Conservation (phyloP, 2,329 filamentous ascomycete genomes). For the Achaetomium macrosporum region DNA sequence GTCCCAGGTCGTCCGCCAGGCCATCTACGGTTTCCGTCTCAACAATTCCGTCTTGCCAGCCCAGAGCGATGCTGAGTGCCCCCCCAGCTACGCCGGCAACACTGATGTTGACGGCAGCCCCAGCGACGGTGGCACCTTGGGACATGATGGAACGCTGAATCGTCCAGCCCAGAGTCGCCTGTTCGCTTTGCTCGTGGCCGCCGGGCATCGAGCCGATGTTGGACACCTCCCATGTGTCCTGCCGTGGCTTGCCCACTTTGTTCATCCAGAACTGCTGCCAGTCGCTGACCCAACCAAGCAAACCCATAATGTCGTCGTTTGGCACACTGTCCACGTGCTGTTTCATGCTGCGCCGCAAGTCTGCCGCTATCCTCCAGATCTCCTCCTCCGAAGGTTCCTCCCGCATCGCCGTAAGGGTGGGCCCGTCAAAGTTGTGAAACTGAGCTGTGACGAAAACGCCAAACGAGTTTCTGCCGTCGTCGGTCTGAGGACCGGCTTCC, state of each 20-base stretch:
- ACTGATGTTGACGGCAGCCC: constrained; percentile 40
- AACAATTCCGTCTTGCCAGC: constrained; percentile 44
- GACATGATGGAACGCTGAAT: constrained; percentile 45
- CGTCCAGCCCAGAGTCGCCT: constrained; percentile 24
- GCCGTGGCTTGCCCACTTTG: constrained; percentile 39
- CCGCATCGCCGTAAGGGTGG: constrained; percentile 26
- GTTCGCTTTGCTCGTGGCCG: constrained; percentile 1
- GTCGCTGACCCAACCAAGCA: constrained; percentile 40
- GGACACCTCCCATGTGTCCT: constrained; percentile 45
- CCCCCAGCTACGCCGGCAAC: constrained; percentile 41
- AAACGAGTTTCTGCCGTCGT: constrained; percentile 31
- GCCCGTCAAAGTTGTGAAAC: constrained; percentile 28
- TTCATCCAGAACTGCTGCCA: constrained; percentile 36
- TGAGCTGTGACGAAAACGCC: constrained; percentile 37
- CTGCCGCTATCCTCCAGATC: constrained; percentile 39
- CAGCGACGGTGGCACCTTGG: constrained; percentile 41
- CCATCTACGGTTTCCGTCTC: constrained; percentile 33
- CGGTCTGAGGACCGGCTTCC: constrained; percentile 16
- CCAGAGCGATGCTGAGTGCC: constrained; percentile 37
- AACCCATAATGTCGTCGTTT: constrained; percentile 37
- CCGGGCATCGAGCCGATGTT: constrained; percentile 43
- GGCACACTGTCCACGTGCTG: constrained; percentile 32
- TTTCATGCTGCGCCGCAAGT: constrained; percentile 33
- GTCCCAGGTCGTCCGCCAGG: constrained; percentile 34
- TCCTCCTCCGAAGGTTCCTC: constrained; percentile 13